phyloP scores from a whole-genome alignment of 495 filamentous ascomycete genomes.

The Friedmanniomyces simplex region DNA sequence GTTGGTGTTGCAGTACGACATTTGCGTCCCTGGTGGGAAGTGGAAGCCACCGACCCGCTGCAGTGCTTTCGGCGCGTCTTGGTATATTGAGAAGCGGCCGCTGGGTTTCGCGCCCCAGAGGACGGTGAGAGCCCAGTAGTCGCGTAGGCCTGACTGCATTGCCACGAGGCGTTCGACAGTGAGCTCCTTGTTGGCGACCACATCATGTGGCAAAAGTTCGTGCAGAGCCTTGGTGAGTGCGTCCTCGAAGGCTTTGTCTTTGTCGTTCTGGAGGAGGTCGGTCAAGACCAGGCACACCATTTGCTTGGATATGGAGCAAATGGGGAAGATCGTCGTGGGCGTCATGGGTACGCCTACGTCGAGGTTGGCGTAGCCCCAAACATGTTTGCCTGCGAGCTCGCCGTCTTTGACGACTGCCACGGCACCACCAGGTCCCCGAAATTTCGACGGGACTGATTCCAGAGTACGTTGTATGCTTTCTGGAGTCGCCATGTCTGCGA shows the following conservation, averaged over 20 bases:
- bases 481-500: too few species aligned
- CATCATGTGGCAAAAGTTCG: neutral
- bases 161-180: neutral
- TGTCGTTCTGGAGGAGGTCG: neutral
- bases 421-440: constrained; percentile 10
- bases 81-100: constrained; percentile 4
- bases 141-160: constrained; percentile 17
- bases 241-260: neutral
- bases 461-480: neutral
- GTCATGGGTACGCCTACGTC: constrained; percentile 7
- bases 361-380: constrained; percentile 14
- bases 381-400: neutral
- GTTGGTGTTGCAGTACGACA: constrained; percentile 14
- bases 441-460: neutral
- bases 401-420: constrained; percentile 9
- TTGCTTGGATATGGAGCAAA: constrained; percentile 20
- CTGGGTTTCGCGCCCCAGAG: constrained; percentile 11
- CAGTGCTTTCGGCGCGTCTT: constrained; percentile 9
- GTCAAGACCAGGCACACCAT: constrained; percentile 11
- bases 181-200: neutral
- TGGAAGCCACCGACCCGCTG: constrained; percentile 6
- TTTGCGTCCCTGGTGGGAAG: constrained; percentile 10
- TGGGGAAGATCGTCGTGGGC: constrained; percentile 4
- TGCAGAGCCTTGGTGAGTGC: neutral
- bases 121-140: constrained; percentile 13